These are phyloP conservation scores for Podaxis rugospora DNA, from an alignment of 768 basidiomycete genomes.

Conservation along the genomic window DNA sequence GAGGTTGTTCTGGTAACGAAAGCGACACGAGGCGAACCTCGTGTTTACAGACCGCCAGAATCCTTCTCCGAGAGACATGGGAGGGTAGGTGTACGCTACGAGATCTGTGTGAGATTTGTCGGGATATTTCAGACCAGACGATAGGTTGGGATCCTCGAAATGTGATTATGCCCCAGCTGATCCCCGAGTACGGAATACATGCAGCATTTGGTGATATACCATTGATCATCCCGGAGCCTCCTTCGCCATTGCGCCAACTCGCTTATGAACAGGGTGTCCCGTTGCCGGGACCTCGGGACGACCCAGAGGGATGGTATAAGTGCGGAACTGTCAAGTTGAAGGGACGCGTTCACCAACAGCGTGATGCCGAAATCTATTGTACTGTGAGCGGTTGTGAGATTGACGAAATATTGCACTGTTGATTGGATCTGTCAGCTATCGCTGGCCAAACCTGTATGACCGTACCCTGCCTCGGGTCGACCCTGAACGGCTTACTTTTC, in stretches of 20 bases:
- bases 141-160: slow-evolving; percentile 22
- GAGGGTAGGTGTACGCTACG: slow-evolving; percentile 32
- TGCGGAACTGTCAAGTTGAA: slow-evolving; percentile 19
- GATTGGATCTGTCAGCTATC: slow-evolving; percentile 24
- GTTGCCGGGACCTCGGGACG: slow-evolving; percentile 30
- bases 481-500: neutral
- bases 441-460: slow-evolving; percentile 35
- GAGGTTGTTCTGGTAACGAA: slow-evolving; percentile 22
- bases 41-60: slow-evolving; percentile 30
- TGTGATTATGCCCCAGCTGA: neutral
- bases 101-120: slow-evolving; percentile 26
- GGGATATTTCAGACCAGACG: slow-evolving; percentile 28
- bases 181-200: slow-evolving; percentile 20
- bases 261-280: slow-evolving; percentile 30
- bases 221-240: slow-evolving; percentile 24
- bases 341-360: slow-evolving; percentile 26
- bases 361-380: slow-evolving; percentile 26
- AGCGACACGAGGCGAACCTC: slow-evolving; percentile 14
- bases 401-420: neutral
- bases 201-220: slow-evolving; percentile 30
- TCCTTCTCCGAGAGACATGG: slow-evolving; percentile 35
- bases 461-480: neutral
- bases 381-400: slow-evolving; percentile 22
- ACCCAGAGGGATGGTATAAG: slow-evolving; percentile 37
- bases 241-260: slow-evolving; percentile 28